Conservation (phyloP, 176 grass and related monocot species). For the Cymbopogon citratus region DNA sequence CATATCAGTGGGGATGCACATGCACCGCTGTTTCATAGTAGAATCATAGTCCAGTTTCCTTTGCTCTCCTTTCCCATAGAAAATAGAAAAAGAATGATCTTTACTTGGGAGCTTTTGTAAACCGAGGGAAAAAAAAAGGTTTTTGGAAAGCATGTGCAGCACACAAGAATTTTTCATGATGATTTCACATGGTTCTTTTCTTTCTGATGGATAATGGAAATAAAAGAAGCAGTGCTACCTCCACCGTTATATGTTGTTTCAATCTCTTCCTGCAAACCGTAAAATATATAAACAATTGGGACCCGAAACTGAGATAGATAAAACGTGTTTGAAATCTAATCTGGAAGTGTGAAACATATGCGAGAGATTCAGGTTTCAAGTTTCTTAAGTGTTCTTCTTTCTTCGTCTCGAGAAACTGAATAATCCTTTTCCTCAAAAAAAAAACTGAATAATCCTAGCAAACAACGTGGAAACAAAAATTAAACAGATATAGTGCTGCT, state of each 20-base stretch:
- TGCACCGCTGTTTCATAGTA: conserved; percentile 1
- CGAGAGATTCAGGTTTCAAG: too few species aligned
- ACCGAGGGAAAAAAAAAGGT: not conserved
- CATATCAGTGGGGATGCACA: conserved; percentile 5
- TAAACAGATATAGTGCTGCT: not conserved
- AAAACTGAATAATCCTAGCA: not conserved
- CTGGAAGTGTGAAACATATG: not conserved
- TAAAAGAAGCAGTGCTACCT: not conserved
- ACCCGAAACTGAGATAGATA: not conserved
- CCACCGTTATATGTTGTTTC: not conserved
- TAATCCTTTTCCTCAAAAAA: not conserved
- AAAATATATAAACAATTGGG: not conserved
- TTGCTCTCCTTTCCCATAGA: not conserved
- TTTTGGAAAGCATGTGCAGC: not conserved
- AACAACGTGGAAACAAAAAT: not conserved
- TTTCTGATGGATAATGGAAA: not conserved
- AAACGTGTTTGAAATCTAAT: not conserved
- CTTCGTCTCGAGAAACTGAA: not conserved
- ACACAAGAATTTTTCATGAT: not conserved
- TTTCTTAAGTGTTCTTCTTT: too few species aligned
- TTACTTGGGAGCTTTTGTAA: not conserved
- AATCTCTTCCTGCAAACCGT: not conserved
- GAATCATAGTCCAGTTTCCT: not conserved
- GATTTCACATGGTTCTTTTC: not conserved
- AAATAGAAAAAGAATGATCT: not conserved